Evolutionary conservation across 257 asterid genomes (phyloP), one percentile per base, ranked within the genome.

Genomic region (Scutellaria barbata): DNA sequence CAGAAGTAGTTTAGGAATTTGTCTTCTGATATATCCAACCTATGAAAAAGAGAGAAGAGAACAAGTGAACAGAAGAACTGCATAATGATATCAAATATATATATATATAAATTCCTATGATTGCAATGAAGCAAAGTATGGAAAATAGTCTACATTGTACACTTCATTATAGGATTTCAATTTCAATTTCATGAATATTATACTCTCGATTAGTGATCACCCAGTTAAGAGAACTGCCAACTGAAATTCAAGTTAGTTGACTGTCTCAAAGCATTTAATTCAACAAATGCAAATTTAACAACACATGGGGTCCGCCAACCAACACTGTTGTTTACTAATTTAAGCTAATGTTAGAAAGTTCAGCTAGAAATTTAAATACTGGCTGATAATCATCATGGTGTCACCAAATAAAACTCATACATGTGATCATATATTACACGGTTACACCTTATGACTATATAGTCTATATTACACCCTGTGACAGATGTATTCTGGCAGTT

Each of bases 21-120:
- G 52, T 92, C 96, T 84, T 86, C 88, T 42, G 94, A 69, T 85
- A 92, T 86, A 85, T 92, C 98, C 82, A 76, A 69, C 89, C 98
- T 92, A 80, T 60, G 74, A 63, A 75, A 61, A 52, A 70, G 30
- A 68, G 72, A 76, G 65, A 82, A 74, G 73, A 68, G 58, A 76
- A 77, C 42, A 42, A 70, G 25, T 16, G n/a, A 59, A 61, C 58
- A 64, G 30, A 59, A 64, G 20, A 54, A 69, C 0, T 5, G 43
- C 37, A 40, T 56, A 47, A 52, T 18, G 30, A 66, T 52, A 40
- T 57, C 56, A 68, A 51, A n/a, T n/a, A 35, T 45, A 71, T 48
- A 63, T 43, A 58, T 6, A 74, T 18, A 60, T 1, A 25, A 25
- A 25, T 11, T 58, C 74, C 64, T 57, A 58, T 10, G 35, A 10